Base-by-base conservation (phyloP, 768 basidiomycete species). In the Xerocomellus amylosporus region DNA sequence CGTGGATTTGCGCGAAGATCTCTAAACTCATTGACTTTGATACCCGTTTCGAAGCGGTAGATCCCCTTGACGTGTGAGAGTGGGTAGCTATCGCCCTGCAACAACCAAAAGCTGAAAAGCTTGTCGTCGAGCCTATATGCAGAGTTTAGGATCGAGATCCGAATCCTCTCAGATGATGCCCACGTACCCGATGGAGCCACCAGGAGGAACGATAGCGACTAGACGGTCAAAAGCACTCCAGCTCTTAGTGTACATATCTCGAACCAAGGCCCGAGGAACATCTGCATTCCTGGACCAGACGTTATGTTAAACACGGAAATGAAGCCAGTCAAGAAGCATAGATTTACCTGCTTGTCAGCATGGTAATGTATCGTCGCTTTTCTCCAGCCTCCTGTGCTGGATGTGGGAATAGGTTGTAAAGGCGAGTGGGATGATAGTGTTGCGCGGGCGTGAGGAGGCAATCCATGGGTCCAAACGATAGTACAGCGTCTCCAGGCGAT, bases 151-250 rank as follows among this genome's bases (percentile, higher is more conserved):
- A 42, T 46, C 31, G 22, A n/a, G 19, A 42, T 19, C 42, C n/a
- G 33, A 34, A 51, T 38, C 38, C 40, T 28, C 55, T 31, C 5
- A 40, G 52, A 60, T 58, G 17, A 19, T 40, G 20, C 10, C 26
- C 43, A 74, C 85, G 38, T 65, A 90, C 87, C 91, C 91, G 52
- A 93, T 93, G 0, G 88, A 90, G 8, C 91, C 91, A 10, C 90
- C 91, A 0, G 90, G 90, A n/a, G 91, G 90, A 0, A 93, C 90
- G 56, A 93, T 90, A 5, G 88, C 87, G 17, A 93, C 87, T 7
- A 94, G 79, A 10, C 91, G 83, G 67, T 93, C 90, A 62, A 94
- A 93, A 2, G 90, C 90, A 65, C 88, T 90, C 91, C 92, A 93
- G 59, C 88, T 90, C 71, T 93, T 93, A 24, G 90, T 92, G 66